Base-by-base conservation (phyloP, 2,329 filamentous ascomycete species). In the Dryadomyces quercus-mongolicae region DNA sequence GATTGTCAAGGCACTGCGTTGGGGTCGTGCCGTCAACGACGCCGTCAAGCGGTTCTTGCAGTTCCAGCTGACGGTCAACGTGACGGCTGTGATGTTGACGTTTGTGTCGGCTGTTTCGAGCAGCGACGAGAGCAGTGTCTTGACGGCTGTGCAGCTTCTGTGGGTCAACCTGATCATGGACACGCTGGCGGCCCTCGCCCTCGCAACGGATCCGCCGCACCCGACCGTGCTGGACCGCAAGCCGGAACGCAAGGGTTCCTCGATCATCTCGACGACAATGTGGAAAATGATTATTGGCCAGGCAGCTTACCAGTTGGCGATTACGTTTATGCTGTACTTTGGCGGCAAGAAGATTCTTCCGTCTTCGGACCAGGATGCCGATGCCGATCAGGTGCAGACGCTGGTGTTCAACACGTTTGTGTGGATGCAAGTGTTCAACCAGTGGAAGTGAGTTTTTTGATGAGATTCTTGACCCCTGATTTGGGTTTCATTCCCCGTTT, bases 381-480 rank as follows among this genome's bases (percentile, higher is more conserved):
- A 47, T 3, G 60, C 62, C 31, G 68, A 65, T 1, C 75, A 86
- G 62, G 75, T 94, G 56, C 74, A 82, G 54, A 94, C 90, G 2
- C 77, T 97, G 49, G 87, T 97, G 8, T 97, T 97, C 78, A 97
- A 97, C 73, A 93, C 89, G 0, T 97, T 97, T 66, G 92, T 96
- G 53, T 97, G 92, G 92, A 96, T 97, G 91, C 92, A 97, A 63
- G 94, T 97, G 62, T 97, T 97, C 74, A 97, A 97, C 70, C 86
- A 95, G 66, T 88, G 94, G 79, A 97, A 97, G 81, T 84, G 76
- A 79, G 81, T 81, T 59, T 13, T 38, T 38, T 38, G 34, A 7
- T 38, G 7, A 38, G 10, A 13, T 9, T 9, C 9, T 34, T 9
- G 8, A 31, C 25, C 25, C 15, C 15, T 40, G 15, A 12, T 38